These are phyloP conservation scores for Fraxinus floribunda DNA, from an alignment of 305 asterid species.

Conservation along the genomic window DNA sequence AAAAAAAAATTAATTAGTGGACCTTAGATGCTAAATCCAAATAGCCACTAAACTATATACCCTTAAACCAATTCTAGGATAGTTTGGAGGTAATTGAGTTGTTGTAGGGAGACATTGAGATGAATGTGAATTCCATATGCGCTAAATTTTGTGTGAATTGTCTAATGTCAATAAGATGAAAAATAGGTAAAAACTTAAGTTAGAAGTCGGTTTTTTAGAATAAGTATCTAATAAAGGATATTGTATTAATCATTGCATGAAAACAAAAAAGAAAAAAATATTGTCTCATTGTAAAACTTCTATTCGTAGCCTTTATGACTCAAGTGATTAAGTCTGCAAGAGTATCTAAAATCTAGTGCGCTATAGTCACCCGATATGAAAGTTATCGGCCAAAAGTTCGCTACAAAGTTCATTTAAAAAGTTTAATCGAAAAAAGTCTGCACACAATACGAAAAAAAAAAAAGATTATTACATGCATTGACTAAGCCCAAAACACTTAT, in stretches of 20 bases:
- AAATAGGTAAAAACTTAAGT: background rate
- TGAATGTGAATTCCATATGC: background rate
- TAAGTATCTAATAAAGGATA: too few species aligned
- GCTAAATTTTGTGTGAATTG: background rate
- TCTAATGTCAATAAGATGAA: background rate
- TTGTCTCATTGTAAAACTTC: too few species aligned
- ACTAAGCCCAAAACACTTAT: background rate
- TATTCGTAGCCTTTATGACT: too few species aligned
- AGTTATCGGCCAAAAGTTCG: too few species aligned
- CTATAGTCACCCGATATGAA: too few species aligned
- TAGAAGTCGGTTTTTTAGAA: background rate
- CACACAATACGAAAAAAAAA: background rate
- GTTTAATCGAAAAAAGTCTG: background rate
- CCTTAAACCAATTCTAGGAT: background rate
- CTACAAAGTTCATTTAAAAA: too few species aligned
- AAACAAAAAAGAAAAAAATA: too few species aligned
- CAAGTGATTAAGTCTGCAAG: too few species aligned
- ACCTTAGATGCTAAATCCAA: background rate
- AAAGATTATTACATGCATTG: too few species aligned
- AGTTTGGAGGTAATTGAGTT: background rate
- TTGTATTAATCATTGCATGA: too few species aligned
- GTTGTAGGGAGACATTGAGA: background rate
- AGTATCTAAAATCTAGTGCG: too few species aligned
- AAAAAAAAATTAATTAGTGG: background rate
- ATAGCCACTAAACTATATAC: background rate